A percentile compares a stretch with the other conserved stretches of the same genome.
These are phyloP conservation scores for Trifolium pratense DNA, from an alignment of 306 rosid genomes.

Conservation along the genomic window DNA sequence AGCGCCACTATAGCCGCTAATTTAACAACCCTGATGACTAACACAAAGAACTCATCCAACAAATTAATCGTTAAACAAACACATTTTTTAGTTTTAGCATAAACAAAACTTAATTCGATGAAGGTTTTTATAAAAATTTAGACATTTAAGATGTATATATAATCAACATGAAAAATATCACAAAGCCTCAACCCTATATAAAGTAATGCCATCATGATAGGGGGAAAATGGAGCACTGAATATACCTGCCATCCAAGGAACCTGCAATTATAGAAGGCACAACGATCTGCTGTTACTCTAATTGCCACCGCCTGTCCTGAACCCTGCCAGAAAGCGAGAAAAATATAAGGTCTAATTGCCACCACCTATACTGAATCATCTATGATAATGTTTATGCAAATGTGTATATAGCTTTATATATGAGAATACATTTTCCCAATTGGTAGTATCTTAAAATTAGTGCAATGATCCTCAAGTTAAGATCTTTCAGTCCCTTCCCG, in stretches of 20 bases:
- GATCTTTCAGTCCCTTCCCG: too few species aligned
- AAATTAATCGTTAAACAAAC: not conserved
- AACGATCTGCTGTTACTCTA: slow-evolving; percentile 96
- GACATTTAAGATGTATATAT: slow-evolving; percentile 23
- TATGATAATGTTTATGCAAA: too few species aligned
- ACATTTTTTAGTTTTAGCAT: not conserved
- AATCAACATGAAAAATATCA: slow-evolving; percentile 8
- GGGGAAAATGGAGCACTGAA: slow-evolving; percentile 5
- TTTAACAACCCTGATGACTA: not conserved
- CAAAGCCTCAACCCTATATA: slow-evolving; percentile 29
- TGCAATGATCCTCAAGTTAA: too few species aligned
- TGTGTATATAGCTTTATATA: too few species aligned
- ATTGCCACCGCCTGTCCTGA: slow-evolving; percentile 98
- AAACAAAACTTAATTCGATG: slow-evolving; percentile 8
- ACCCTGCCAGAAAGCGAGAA: slow-evolving; percentile 62
- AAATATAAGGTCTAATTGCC: not conserved
- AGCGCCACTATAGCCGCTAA: too few species aligned
- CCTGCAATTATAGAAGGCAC: slow-evolving; percentile 96
- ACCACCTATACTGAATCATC: too few species aligned
- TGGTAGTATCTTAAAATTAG: too few species aligned
- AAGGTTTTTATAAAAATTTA: not conserved
- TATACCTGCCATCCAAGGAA: slow-evolving; percentile 99
- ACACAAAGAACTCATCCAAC: slow-evolving; percentile 28
- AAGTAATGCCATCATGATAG: slow-evolving; percentile 23
- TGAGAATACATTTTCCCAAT: too few species aligned